Conservation (phyloP, 1,139 yeast genomes). For the Hansenula sp. region DNA sequence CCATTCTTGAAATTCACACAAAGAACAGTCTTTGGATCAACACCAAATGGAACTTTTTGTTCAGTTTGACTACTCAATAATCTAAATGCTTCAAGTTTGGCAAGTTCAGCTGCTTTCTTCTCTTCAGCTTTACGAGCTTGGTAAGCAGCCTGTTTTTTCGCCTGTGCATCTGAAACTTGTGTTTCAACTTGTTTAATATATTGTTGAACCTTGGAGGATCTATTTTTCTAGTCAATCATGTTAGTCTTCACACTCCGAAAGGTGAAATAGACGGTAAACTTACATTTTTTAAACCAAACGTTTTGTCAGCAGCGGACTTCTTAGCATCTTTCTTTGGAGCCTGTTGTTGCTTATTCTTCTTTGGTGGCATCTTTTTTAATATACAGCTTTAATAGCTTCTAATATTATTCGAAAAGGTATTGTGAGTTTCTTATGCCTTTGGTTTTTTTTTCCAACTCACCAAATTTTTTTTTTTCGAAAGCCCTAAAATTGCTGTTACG, state of each 20-base stretch:
- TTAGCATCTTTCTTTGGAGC: conserved; percentile 58
- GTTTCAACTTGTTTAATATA: conserved; percentile 74
- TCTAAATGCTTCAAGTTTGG: conserved; percentile 81
- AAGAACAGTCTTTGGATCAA: conserved; percentile 90
- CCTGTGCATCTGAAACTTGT: conserved; percentile 45
- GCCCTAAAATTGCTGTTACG: background rate
- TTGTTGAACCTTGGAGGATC: conserved; percentile 87
- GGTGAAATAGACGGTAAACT: too few relatives aligned
- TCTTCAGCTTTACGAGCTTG: conserved; percentile 75
- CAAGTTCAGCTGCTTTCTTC: conserved; percentile 86
- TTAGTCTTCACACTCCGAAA: background rate
- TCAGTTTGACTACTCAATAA: conserved; percentile 63
- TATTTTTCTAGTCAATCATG: conserved; percentile 52
- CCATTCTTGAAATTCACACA: conserved; percentile 93
- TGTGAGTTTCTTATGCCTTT: background rate
- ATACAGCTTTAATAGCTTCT: too few relatives aligned
- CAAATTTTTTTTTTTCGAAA: background rate
- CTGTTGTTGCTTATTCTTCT: conserved; percentile 52
- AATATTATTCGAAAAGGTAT: too few relatives aligned
- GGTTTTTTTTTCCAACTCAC: background rate
- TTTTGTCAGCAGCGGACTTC: conserved; percentile 78
- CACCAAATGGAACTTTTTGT: conserved; percentile 95
- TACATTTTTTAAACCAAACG: conserved; percentile 85
- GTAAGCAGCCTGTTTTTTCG: conserved; percentile 73
- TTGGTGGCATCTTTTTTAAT: conserved; percentile 71